Evolutionary conservation across 345 rosid species (phyloP), one percentile per base, ranked within the genome.

Genomic region (Murraya paniculata): DNA sequence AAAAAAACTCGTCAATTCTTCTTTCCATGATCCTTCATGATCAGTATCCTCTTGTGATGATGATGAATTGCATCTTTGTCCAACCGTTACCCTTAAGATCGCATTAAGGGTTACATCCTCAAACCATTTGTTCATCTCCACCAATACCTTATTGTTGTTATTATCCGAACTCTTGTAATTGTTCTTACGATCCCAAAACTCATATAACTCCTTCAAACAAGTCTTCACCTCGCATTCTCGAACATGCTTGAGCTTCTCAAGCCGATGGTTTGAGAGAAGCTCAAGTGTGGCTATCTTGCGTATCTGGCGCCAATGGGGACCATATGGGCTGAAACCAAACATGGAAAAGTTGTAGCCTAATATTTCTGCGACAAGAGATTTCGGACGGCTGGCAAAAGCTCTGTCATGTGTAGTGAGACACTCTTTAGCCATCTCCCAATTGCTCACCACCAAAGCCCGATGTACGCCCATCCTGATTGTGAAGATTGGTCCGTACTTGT

Each of bases 71-170:
- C 31, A 62, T 35, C 77, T 56, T 56, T 84, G 82, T 30, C 88
- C 87, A 0, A 80, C 79, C 1, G 88, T 50, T 19, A 84, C 76
- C 61, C 65, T 77, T 7, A 79, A 48, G 25, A 82, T 66, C 16
- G 83, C 66, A 68, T 88, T 88, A 5, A 84, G 22, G 3, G 86
- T 77, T 36, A 84, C 55, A 38, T 83, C 77, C 9, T 58, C 77
- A 55, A 86, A 81, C 86, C 88, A 82, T 41, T 59, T 53, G 64
- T 74, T 84, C 83, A 88, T 79, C 53, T 86, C 85, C 55, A 82
- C 80, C 31, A 27, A 13, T 27, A 64, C 59, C 53, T 73, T 61
- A 1, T 65, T 24, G 18, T 45, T 45, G 3, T 45, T 45, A 9
- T 71, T 24, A 24, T 9, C 25, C 9, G 61, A 38, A 14, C 56